phyloP scores from a whole-genome alignment of 2,329 filamentous ascomycete species.

The Hymenoscyphus repandus region DNA sequence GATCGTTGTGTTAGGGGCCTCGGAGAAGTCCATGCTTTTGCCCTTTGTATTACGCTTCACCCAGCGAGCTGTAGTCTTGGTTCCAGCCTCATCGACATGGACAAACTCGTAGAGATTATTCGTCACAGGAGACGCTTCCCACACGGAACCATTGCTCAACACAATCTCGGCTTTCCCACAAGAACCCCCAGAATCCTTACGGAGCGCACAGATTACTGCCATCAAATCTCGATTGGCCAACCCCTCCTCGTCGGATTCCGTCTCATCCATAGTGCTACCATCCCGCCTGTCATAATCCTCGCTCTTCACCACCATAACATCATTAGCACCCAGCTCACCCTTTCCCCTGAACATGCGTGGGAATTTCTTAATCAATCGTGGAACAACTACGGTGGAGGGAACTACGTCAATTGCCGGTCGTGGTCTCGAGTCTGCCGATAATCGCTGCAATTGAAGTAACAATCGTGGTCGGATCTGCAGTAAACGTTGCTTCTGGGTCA shows the following conservation, averaged over 20 bases:
- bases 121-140: constrained; percentile 47
- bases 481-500: constrained; percentile 50
- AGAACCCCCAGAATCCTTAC: constrained; percentile 44
- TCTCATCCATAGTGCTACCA: constrained; percentile 51
- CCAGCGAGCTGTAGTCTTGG: constrained; percentile 62
- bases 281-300: constrained; percentile 53
- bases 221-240: constrained; percentile 51
- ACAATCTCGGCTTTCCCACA: constrained; percentile 51
- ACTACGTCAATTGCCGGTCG: constrained; percentile 69
- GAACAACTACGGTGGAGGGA: constrained; percentile 59
- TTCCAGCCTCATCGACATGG: constrained; percentile 46
- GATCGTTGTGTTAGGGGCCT: constrained; percentile 24
- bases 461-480: constrained; percentile 63
- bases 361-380: constrained; percentile 54
- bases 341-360: constrained; percentile 59
- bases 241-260: constrained; percentile 46
- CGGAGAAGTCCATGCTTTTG: constrained; percentile 21
- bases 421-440: constrained; percentile 56
- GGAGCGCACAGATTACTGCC: constrained; percentile 61
- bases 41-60: constrained; percentile 46
- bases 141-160: constrained; percentile 56
- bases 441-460: constrained; percentile 65
- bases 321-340: constrained; percentile 59
- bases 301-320: constrained; percentile 66
- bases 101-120: constrained; percentile 64